A percentile compares a stretch with the other conserved stretches of the same genome.
Evolutionary conservation across 495 filamentous ascomycete species (phyloP).

Genomic region (Aspergillus leporis): DNA sequence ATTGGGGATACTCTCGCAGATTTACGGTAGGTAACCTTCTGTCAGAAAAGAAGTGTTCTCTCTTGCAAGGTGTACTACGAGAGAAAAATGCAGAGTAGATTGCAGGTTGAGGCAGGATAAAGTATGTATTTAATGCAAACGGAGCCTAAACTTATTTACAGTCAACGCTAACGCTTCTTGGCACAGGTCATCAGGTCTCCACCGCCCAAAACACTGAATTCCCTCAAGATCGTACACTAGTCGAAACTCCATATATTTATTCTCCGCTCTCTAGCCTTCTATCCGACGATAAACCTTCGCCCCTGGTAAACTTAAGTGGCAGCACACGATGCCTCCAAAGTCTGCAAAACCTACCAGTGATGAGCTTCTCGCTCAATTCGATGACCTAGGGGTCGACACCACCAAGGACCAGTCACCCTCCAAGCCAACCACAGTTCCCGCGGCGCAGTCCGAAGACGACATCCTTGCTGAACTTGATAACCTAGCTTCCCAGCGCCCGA

Average conservation of each 20-base stretch:
- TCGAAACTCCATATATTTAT: background rate
- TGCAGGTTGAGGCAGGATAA: no score
- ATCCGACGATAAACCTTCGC: background rate
- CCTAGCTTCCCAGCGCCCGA: slow-evolving; percentile 65
- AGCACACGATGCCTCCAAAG: slow-evolving; percentile 43
- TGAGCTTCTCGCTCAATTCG: slow-evolving; percentile 81
- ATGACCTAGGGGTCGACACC: slow-evolving; percentile 61
- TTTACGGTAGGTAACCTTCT: no score
- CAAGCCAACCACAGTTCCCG: slow-evolving; percentile 40
- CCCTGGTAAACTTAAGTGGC: slow-evolving; percentile 3
- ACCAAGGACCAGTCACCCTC: slow-evolving; percentile 32
- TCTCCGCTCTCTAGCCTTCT: background rate
- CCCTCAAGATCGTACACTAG: background rate
- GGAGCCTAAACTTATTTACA: background rate
- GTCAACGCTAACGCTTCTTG: slow-evolving; percentile 23
- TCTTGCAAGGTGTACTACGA: no score
- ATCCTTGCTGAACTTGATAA: slow-evolving; percentile 84
- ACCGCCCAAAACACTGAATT: slow-evolving; percentile 20
- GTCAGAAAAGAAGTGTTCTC: no score
- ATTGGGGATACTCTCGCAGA: no score
- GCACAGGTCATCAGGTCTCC: slow-evolving; percentile 28
- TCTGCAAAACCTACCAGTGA: slow-evolving; percentile 67
- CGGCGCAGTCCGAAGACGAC: slow-evolving; percentile 59
- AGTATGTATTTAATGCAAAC: no score
- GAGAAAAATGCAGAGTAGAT: no score